phyloP scores from a whole-genome alignment of 768 basidiomycete species.

The Chalciporus chontae region DNA sequence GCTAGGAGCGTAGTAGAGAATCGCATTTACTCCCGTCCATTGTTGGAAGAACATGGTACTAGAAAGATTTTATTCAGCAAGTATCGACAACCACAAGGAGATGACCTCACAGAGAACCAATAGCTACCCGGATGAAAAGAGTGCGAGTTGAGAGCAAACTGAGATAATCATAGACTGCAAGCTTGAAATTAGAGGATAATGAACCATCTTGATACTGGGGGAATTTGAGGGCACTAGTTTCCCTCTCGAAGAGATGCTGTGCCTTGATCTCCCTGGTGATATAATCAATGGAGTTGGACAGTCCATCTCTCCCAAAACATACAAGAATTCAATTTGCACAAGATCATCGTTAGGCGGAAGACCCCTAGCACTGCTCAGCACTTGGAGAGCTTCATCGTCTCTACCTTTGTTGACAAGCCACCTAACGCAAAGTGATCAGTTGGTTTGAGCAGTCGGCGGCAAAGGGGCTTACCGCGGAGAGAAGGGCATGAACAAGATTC shows the following conservation, averaged over 20 bases:
- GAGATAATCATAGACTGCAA: conserved; percentile 57
- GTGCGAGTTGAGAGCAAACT: conserved; percentile 55
- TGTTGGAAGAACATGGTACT: conserved; percentile 81
- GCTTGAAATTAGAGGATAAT: conserved; percentile 53
- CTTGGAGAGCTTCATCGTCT: conserved; percentile 67
- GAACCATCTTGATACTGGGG: conserved; percentile 65
- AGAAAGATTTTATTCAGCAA: conserved; percentile 1
- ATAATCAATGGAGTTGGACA: not conserved
- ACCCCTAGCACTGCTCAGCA: conserved; percentile 57
- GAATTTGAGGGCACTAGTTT: conserved; percentile 52
- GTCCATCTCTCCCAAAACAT: conserved; percentile 14
- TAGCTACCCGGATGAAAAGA: conserved; percentile 57
- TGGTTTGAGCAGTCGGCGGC: not conserved
- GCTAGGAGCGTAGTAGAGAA: conserved; percentile 71
- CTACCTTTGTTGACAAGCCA: conserved; percentile 79
- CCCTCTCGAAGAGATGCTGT: conserved; percentile 70
- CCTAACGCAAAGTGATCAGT: conserved; percentile 27
- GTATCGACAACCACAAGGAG: not conserved
- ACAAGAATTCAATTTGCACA: conserved; percentile 74
- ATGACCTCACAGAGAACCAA: conserved; percentile 50
- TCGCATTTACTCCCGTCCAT: conserved; percentile 77
- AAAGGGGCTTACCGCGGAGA: conserved; percentile 54
- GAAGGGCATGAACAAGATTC: conserved; percentile 77
- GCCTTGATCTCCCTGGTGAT: conserved; percentile 62
- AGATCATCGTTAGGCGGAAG: conserved; percentile 56